A percentile compares a stretch with the other conserved stretches of the same genome.
Evolutionary conservation across 2,329 filamentous ascomycete species (phyloP).

Genomic region (Beauveria bassiana): DNA sequence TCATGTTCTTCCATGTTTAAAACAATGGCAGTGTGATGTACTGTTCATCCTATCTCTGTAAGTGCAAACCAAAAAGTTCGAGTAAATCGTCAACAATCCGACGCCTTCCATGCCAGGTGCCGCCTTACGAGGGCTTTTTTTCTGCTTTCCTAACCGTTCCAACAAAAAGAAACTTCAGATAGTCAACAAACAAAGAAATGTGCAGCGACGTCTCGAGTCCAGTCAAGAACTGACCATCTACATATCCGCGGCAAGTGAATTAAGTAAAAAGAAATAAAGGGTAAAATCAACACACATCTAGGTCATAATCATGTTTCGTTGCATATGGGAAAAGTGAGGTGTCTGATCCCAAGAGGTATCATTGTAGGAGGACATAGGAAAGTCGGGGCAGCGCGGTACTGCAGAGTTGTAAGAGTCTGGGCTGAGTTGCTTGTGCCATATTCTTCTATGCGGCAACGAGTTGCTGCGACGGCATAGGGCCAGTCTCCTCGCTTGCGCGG

Average conservation of each 20-base stretch:
- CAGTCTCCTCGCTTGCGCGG: slow-evolving; percentile 28
- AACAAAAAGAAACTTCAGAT: not conserved
- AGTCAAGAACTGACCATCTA: not conserved
- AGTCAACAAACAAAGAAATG: not conserved
- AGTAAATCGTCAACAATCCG: slow-evolving; percentile 7
- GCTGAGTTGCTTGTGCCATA: not conserved
- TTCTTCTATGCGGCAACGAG: not conserved
- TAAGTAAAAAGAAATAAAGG: slow-evolving; percentile 3
- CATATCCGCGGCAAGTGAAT: not conserved
- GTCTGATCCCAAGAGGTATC: slow-evolving; percentile 23
- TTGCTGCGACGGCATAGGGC: slow-evolving; percentile 28
- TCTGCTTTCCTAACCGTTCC: not conserved
- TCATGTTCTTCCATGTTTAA: slow-evolving; percentile 5
- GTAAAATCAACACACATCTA: not conserved
- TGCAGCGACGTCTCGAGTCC: not conserved
- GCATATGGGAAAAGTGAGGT: slow-evolving; percentile 15
- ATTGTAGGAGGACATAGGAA: slow-evolving; percentile 15
- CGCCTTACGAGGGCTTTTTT: not conserved
- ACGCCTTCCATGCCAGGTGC: not conserved
- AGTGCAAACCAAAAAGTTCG: slow-evolving; percentile 1
- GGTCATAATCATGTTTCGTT: slow-evolving; percentile 21
- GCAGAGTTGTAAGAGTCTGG: not conserved
- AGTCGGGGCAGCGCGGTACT: slow-evolving; percentile 13
- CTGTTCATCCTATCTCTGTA: slow-evolving; percentile 9
- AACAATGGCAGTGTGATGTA: slow-evolving; percentile 3